phyloP scores from a whole-genome alignment of 108 stramenopile species.

The Discostella pseudostelligera region DNA sequence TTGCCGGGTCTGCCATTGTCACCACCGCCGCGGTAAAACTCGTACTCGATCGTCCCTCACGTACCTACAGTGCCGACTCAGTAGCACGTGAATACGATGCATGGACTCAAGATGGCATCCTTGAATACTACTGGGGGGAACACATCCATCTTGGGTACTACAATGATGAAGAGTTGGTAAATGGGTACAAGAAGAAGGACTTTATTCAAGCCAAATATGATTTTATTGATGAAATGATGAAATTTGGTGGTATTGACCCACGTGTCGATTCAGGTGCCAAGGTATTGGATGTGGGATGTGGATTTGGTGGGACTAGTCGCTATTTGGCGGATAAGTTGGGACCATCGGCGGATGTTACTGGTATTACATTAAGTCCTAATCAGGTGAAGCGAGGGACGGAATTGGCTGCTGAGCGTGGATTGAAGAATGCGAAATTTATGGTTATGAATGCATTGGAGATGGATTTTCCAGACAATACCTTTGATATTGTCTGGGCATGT shows the following conservation, averaged over 20 bases:
- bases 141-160: constrained; percentile 98
- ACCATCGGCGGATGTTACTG: constrained; percentile 77
- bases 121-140: constrained; percentile 98
- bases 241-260: constrained; percentile 79
- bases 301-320: constrained; percentile 93
- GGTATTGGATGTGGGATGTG: constrained; percentile 97
- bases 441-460: constrained; percentile 95
- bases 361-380: constrained; percentile 91
- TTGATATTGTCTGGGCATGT: constrained; percentile 98
- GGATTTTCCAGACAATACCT: constrained; percentile 91
- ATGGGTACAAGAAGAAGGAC: constrained; percentile 83
- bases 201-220: constrained; percentile 94
- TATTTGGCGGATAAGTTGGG: constrained; percentile 89
- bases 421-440: constrained; percentile 84
- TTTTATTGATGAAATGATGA: constrained; percentile 98
- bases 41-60: constrained; percentile 74
- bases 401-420: constrained; percentile 81
- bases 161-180: constrained; percentile 61
- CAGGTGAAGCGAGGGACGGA: constrained; percentile 92
- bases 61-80: constrained; percentile 73
- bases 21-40: constrained; percentile 65
- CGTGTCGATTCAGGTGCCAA: constrained; percentile 52
- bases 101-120: constrained; percentile 93
- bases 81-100: constrained; percentile 90
- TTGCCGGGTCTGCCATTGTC: constrained; percentile 60